Evolutionary conservation across 441 rosid genomes (phyloP), one percentile per base, ranked within the genome.

Genomic region (Populus hybrid): DNA sequence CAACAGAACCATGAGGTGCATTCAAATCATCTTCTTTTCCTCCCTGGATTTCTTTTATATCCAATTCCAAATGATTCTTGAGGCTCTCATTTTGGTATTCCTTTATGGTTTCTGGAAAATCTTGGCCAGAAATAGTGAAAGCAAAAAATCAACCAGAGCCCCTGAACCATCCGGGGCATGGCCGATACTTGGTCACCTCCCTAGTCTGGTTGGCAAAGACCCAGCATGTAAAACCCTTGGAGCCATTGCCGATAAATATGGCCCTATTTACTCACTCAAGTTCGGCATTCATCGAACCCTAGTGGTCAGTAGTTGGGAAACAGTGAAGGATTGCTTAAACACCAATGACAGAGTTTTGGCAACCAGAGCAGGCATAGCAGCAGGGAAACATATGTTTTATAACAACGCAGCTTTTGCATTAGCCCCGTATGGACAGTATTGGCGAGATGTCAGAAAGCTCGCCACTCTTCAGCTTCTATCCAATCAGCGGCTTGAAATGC

Each of bases 181-280:
- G 88, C 96, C 94, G 3, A 23, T 92, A 14, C 74, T 92, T 16
- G 96, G 93, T 10, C 96, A 90, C 82, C 85, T 92, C 46, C 91
- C 81, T 78, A 84, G 87, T 73, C 88, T 90, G 3, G 42, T 73
- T 1, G 82, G 78, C 74, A 23, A 78, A 42, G 83, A 74, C 20
- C 87, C 88, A 35, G n/a, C 85, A 28, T 85, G 82, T 67, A 85
- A 79, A 73, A 87, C 78, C 74, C 86, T 92, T 3, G 94, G 81
- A 21, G 84, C 85, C 73, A 81, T 90, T 73, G 89, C 91, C 1
- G 91, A 91, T 21, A 75, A 65, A 72, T 73, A 59, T 14, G 95
- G 95, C 67, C 87, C 96, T 7, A 80, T 89, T 75, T 89, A 73
- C 87, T 78, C 86, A 2, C 89, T 92, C 79, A 78, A 81, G 72